Evolutionary conservation across 345 rosid genomes (phyloP), one percentile per base, ranked within the genome.

Genomic region (Brassica nigra): DNA sequence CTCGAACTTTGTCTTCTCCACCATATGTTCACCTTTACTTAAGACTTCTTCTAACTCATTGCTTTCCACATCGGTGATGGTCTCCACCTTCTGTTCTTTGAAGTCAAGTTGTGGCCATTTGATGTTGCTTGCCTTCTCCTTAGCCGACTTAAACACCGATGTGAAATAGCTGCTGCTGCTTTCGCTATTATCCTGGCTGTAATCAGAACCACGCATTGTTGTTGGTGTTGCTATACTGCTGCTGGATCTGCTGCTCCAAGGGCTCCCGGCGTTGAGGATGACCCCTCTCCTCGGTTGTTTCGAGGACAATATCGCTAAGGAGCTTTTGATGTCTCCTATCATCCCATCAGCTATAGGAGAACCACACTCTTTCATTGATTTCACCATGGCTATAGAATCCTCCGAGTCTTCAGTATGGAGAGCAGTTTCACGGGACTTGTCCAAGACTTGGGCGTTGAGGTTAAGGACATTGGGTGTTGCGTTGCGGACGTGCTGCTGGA

Each of bases 281-380:
- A 87, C 76, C 73, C 97, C 97, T 80, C 84, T 89, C 81, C 68
- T 91, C 4, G 89, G 91, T 84, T 90, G 89, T 81, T 85, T 88
- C 0, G 84, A 76, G n/a, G 99, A 91, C 84, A 96, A 81, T 29
- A 83, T 49, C 30, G 80, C 84, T 9, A 96, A 82, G 54, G 98
- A 93, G 61, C 64, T 85, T 75, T 80, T 86, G 54, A 93, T 90
- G 81, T 90, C 97, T 77, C 84, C 86, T 34, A 90, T 86, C 99
- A 96, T 96, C 81, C 90, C 99, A 77, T 93, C 97, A 1, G 87
- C 94, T 37, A 93, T 84, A 67, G 79, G 76, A 18, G 82, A 76
- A 63, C 98, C 98, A 42, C 90, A 91, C 49, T 88, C 91, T 85
- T 89, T 93, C 98, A 93, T 93, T 18, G 97, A 89, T 65, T 83